These are phyloP conservation scores for Baudoinia panamericana DNA, from an alignment of 495 filamentous ascomycete genomes.

Conservation along the genomic window DNA sequence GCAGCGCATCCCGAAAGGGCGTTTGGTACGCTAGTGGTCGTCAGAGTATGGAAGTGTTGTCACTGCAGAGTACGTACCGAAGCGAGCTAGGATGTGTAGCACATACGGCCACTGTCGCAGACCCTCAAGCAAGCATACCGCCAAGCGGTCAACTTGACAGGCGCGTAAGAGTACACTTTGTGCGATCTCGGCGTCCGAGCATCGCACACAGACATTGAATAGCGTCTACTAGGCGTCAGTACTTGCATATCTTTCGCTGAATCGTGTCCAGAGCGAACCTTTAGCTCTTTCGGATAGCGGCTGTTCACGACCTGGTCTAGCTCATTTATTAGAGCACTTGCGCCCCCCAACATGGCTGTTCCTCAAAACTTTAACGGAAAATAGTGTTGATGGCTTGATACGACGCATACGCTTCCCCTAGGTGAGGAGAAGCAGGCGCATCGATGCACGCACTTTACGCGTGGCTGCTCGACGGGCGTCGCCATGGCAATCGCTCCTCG, in stretches of 20 bases:
- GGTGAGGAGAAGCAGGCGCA: background rate
- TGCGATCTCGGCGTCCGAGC: conserved; percentile 6
- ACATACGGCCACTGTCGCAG: conserved; percentile 25
- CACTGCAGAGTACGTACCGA: conserved; percentile 18
- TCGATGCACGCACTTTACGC: conserved; percentile 15
- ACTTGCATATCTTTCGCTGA: no score
- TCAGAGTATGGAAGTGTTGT: background rate
- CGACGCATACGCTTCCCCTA: background rate
- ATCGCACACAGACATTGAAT: conserved; percentile 14
- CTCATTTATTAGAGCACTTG: conserved; percentile 2
- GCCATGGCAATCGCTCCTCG: background rate
- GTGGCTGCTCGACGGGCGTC: background rate
- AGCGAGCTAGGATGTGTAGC: conserved; percentile 21
- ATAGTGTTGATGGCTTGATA: background rate
- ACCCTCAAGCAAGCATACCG: conserved; percentile 19
- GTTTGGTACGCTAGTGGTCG: conserved; percentile 15
- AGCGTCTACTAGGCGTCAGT: conserved; percentile 21
- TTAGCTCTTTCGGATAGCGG: conserved; percentile 16
- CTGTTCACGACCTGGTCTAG: conserved; percentile 11
- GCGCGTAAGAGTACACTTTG: conserved; percentile 19
- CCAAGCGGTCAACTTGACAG: conserved; percentile 21
- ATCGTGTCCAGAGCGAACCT: conserved; percentile 5
- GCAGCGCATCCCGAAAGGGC: conserved; percentile 19
- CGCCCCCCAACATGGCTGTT: conserved; percentile 7
- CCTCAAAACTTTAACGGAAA: no score